Conservation (phyloP, 495 filamentous ascomycete species). For the Aspergillus cavernicola region DNA sequence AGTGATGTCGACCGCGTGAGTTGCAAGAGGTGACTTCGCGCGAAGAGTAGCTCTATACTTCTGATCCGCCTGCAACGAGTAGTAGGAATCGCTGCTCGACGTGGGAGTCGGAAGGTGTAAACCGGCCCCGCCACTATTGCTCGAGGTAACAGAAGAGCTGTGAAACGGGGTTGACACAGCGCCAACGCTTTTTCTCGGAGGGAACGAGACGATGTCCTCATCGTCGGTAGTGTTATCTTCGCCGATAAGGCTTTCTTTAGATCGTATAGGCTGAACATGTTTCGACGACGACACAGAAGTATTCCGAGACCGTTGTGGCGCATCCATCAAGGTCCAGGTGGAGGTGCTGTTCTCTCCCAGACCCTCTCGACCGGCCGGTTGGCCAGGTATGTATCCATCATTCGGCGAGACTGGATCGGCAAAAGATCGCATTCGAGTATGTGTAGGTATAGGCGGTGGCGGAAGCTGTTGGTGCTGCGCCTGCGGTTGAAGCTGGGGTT, state of each 20-base stretch:
- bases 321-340: conserved; percentile 28
- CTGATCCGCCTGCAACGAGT: conserved; percentile 39
- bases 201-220: conserved; percentile 65
- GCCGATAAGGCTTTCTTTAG: conserved; percentile 54
- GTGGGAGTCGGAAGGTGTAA: conserved; percentile 43
- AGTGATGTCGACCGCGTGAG: conserved; percentile 37
- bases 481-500: not conserved
- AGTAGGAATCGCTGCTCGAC: conserved; percentile 68
- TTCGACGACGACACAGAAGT: conserved; percentile 12
- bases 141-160: conserved; percentile 6
- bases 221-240: conserved; percentile 77
- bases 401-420: conserved; percentile 7
- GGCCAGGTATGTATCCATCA: conserved; percentile 16
- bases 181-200: conserved; percentile 29
- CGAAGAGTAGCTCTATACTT: conserved; percentile 41
- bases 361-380: conserved; percentile 20
- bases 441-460: conserved; percentile 9
- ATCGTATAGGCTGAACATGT: conserved; percentile 26
- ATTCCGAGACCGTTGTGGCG: conserved; percentile 21
- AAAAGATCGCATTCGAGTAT: conserved; percentile 12
- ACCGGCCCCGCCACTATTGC: conserved; percentile 14
- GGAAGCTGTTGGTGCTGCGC: conserved; percentile 17
- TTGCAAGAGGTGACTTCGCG: conserved; percentile 59
- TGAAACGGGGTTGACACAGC: conserved; percentile 25
- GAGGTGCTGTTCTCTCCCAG: conserved; percentile 14